Conservation (phyloP, 768 basidiomycete species). For the Udeniomyces megalosporus region DNA sequence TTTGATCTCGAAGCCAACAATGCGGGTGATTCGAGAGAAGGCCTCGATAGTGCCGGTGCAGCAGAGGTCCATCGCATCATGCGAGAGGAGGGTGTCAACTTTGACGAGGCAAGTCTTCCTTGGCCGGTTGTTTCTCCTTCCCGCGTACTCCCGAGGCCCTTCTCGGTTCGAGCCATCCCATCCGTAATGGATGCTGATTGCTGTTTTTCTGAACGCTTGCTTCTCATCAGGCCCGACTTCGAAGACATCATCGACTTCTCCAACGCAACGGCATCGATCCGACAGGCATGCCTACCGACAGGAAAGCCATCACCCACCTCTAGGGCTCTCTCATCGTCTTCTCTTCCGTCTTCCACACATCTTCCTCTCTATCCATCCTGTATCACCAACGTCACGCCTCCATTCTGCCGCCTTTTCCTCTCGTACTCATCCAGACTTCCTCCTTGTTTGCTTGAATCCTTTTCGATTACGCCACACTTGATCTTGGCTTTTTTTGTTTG, state of each 20-base stretch:
- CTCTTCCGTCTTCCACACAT: no score
- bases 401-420: no score
- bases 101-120: slow-evolving; percentile 10
- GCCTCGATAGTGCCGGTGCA: slow-evolving; percentile 1
- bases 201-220: background rate
- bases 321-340: no score
- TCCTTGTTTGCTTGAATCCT: no score
- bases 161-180: background rate
- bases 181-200: no score
- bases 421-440: no score
- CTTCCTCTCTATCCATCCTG: no score
- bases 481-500: no score
- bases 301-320: slow-evolving; percentile 11
- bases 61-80: slow-evolving; percentile 14
- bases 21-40: slow-evolving; percentile 6
- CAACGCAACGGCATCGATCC: slow-evolving; percentile 3
- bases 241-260: background rate
- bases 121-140: background rate
- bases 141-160: background rate
- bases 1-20: slow-evolving; percentile 15
- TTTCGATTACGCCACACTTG: no score
- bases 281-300: slow-evolving; percentile 9
- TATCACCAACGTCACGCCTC: no score
- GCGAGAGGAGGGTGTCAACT: slow-evolving; percentile 9
- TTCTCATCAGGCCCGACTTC: slow-evolving; percentile 10